These are phyloP conservation scores for Liquidambar formosana DNA, from an alignment of 164 flowering plant species.

Conservation along the genomic window DNA sequence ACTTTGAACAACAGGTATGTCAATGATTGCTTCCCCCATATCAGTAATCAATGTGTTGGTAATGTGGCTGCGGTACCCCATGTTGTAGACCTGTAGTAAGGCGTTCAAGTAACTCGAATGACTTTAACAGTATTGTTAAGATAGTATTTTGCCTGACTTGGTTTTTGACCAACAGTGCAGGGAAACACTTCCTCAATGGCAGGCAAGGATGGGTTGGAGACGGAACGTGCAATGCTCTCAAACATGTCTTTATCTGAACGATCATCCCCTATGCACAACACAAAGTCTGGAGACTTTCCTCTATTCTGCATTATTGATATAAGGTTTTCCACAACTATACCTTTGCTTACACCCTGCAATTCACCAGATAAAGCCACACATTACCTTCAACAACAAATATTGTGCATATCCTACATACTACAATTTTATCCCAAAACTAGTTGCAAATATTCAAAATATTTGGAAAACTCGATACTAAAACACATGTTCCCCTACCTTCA, in stretches of 20 bases:
- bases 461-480: not conserved
- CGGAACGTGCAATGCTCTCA: conserved; percentile 23
- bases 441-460: too few relatives aligned
- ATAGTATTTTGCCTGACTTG: conserved; percentile 40
- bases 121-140: conserved; percentile 36
- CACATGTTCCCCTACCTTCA: not conserved
- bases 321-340: conserved; percentile 32
- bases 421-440: too few relatives aligned
- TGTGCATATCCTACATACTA: too few relatives aligned
- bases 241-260: conserved; percentile 51
- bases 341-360: conserved; percentile 49
- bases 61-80: not conserved
- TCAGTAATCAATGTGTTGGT: too few relatives aligned
- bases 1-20: too few relatives aligned
- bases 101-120: conserved; percentile 24
- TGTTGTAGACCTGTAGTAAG: conserved; percentile 25
- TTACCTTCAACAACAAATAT: too few relatives aligned
- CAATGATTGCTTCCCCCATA: too few relatives aligned
- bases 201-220: conserved; percentile 15
- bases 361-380: not conserved
- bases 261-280: conserved; percentile 48
- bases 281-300: conserved; percentile 35
- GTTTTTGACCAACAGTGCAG: conserved; percentile 47
- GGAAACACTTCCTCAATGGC: conserved; percentile 31
- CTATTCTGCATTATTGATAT: conserved; percentile 26